Percentiles rank a stretch among this genome's conserved stretches.
Evolutionary conservation across 2,329 filamentous ascomycete genomes (phyloP).

Genomic region (Reticulascus tulasneorum): DNA sequence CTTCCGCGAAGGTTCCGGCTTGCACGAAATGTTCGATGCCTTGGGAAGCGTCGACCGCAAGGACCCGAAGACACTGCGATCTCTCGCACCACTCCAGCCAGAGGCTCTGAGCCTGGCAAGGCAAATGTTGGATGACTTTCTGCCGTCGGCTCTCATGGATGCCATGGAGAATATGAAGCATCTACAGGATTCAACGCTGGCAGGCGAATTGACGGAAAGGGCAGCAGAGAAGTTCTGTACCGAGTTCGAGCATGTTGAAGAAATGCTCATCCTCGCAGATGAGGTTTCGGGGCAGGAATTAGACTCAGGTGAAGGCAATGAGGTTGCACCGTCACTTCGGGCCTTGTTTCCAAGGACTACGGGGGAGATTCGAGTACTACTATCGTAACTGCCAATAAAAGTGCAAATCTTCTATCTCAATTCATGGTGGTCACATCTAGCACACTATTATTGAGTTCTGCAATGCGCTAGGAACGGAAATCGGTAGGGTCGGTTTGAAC

Average conservation of each 20-base stretch:
- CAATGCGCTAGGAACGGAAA: too few relatives aligned
- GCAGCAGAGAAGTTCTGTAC: slow-evolving; percentile 80
- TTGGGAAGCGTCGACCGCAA: slow-evolving; percentile 37
- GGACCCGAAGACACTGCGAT: slow-evolving; percentile 40
- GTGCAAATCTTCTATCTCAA: too few relatives aligned
- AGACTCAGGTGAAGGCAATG: slow-evolving; percentile 17
- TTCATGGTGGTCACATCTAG: too few relatives aligned
- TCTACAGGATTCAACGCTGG: slow-evolving; percentile 68
- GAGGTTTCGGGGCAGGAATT: slow-evolving; percentile 24
- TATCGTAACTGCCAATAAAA: too few relatives aligned
- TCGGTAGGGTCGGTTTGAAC: too few relatives aligned
- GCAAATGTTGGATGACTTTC: slow-evolving; percentile 80
- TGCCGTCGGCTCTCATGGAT: slow-evolving; percentile 90
- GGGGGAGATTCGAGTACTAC: slow-evolving; percentile 55
- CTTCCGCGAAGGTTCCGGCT: slow-evolving; percentile 70
- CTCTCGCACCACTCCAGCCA: slow-evolving; percentile 49
- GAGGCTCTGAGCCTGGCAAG: slow-evolving; percentile 62
- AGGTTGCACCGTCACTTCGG: slow-evolving; percentile 29
- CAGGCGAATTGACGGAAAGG: slow-evolving; percentile 73
- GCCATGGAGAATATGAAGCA: slow-evolving; percentile 76
- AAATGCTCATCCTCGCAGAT: slow-evolving; percentile 41
- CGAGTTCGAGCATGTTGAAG: slow-evolving; percentile 67
- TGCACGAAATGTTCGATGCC: slow-evolving; percentile 59
- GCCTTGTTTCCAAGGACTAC: slow-evolving; percentile 55
- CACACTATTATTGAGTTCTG: too few relatives aligned